Evolutionary conservation across 345 rosid genomes (phyloP), one percentile per base, ranked within the genome.

Genomic region (Aquilaria yunnanensis): DNA sequence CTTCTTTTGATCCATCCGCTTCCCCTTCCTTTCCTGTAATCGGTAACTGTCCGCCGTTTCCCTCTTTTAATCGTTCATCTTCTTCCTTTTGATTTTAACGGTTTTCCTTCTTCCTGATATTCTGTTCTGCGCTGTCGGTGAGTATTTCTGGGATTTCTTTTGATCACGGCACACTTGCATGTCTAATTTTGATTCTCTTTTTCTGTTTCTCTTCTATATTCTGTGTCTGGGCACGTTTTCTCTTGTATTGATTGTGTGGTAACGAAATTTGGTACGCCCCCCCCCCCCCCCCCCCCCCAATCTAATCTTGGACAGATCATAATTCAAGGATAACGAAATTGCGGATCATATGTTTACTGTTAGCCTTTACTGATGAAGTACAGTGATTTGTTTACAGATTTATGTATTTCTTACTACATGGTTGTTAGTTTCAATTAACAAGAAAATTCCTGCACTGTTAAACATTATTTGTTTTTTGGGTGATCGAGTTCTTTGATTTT

Each of bases 301-400:
- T 23, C 23, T 23, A 23, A 23, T 55, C 59, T 55, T 54, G 57
- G 33, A 56, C 30, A 14, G 55, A 64, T 64, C 68, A 55, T 51
- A 52, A 37, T 13, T 34, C 3, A 7, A 6, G 12, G 52, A 29
- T 0, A 37, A 14, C 7, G 31, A 50, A 49, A 48, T 2, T 6
- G 13, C 31, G 52, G 33, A 41, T 51, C 14, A 23, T 58, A 4
- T 49, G n/a, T 49, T 49, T 4, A 49, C 3, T 49, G n/a, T 12
- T 12, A 10, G 57, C 4, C 6, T 33, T 33, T 6, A 33, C 8
- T 12, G 14, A 10, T 34, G 57, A 51, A 66, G 23, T 23, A 58
- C 49, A 7, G 3, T 47, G 30, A 13, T 49, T 13, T 49, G 52
- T 6, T 49, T 49, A 3, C 4, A 14, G n/a, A 49, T 10, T 14